Evolutionary conservation across 805 yeast genomes (phyloP).

Genomic region (Metschnikowia noctiluminum): DNA sequence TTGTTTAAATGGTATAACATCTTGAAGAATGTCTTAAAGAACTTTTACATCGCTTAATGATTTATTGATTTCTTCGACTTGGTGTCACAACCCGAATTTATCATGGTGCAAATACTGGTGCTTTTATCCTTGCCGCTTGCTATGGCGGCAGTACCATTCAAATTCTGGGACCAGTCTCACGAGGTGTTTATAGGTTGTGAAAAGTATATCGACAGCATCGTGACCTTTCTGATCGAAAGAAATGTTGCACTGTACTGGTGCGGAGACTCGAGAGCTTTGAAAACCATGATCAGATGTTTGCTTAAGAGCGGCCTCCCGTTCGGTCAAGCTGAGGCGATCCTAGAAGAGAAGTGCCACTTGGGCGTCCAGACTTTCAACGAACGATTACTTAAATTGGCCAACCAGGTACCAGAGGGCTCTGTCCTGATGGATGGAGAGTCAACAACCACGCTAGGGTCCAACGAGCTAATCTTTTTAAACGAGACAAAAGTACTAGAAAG

Average conservation of each 20-base stretch:
- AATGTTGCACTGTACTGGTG: not conserved
- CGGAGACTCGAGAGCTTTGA: not conserved
- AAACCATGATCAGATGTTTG: slow-evolving; percentile 2
- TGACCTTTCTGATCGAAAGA: not conserved
- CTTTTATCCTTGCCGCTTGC: not conserved
- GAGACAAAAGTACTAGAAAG: not conserved
- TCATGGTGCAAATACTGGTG: not conserved
- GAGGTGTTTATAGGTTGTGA: slow-evolving; percentile 1
- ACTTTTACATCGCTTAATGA: no score
- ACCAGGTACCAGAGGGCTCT: not conserved
- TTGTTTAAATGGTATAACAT: not conserved
- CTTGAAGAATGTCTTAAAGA: no score
- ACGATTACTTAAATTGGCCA: not conserved
- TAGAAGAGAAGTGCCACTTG: not conserved
- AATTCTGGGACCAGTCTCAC: not conserved
- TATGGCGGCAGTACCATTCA: not conserved
- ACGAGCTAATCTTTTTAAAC: not conserved
- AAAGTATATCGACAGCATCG: not conserved
- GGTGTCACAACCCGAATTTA: not conserved
- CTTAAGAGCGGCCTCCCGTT: not conserved
- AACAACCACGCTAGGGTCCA: no score
- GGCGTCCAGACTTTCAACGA: not conserved
- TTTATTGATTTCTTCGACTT: no score
- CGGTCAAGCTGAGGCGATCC: not conserved
- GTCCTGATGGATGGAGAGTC: no score